Evolutionary conservation across 129 eudicot genomes (phyloP).

Genomic region (Helichrysum umbraculigerum): DNA sequence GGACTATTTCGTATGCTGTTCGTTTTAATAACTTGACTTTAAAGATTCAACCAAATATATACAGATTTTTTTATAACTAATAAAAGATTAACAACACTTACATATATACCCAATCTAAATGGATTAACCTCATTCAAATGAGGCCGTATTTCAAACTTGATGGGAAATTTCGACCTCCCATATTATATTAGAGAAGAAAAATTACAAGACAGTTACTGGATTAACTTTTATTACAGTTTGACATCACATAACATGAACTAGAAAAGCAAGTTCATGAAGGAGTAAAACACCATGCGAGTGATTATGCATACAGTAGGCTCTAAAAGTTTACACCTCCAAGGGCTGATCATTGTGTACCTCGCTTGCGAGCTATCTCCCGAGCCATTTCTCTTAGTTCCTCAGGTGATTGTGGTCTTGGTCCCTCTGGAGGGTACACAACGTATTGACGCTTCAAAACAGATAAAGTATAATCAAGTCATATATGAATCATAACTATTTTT

Average conservation of each 20-base stretch:
- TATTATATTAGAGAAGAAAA: too few species aligned
- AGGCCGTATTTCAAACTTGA: too few species aligned
- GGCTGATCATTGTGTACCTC: constrained; percentile 41
- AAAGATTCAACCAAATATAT: background rate
- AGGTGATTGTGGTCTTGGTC: constrained; percentile 85
- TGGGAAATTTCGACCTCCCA: too few species aligned
- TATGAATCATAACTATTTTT: background rate
- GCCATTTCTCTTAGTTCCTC: constrained; percentile 96
- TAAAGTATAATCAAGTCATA: background rate
- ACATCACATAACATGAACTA: background rate
- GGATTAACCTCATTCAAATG: too few species aligned
- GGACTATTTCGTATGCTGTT: background rate
- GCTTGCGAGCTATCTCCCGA: constrained; percentile 79
- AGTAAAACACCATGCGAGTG: background rate
- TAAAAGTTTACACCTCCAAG: background rate
- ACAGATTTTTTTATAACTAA: background rate
- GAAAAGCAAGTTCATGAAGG: background rate
- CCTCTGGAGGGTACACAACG: constrained; percentile 89
- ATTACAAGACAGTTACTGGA: too few species aligned
- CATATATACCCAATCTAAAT: too few species aligned
- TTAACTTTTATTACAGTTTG: too few species aligned
- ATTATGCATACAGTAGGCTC: background rate
- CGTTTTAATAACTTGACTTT: background rate
- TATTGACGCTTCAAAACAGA: constrained; percentile 63
- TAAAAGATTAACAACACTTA: too few species aligned